Evolutionary conservation across 768 basidiomycete species (phyloP).

Genomic region (Lyophyllum decastes): DNA sequence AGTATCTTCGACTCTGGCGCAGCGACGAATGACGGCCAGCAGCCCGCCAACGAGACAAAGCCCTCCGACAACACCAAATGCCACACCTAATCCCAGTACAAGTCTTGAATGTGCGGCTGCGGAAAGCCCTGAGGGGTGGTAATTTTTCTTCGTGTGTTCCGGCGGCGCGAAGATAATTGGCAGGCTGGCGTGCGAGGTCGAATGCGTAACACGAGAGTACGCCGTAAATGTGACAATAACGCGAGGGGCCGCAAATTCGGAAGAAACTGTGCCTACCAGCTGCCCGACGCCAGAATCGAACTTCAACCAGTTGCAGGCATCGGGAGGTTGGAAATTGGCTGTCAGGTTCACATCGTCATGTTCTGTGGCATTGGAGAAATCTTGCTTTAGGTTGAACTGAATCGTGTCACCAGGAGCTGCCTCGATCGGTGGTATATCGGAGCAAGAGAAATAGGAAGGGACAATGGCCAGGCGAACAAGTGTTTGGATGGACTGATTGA

Average conservation of each 20-base stretch:
- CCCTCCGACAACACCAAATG: conserved; percentile 64
- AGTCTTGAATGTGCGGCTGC: conserved; percentile 47
- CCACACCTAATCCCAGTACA: conserved; percentile 58
- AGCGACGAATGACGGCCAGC: conserved; percentile 58
- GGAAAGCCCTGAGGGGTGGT: conserved; percentile 37
- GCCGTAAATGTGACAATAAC: conserved; percentile 65
- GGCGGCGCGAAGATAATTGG: conserved; percentile 45
- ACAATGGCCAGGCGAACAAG: conserved; percentile 67
- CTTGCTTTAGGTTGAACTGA: conserved; percentile 53
- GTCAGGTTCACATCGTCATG: conserved; percentile 52
- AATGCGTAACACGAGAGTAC: conserved; percentile 64
- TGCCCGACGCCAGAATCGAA: conserved; percentile 47
- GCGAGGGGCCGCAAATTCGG: conserved; percentile 38
- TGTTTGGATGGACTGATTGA: conserved; percentile 68
- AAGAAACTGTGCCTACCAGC: conserved; percentile 61
- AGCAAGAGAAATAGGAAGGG: conserved; percentile 69
- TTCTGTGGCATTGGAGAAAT: conserved; percentile 54
- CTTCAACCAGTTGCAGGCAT: conserved; percentile 49
- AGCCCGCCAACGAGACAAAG: conserved; percentile 53
- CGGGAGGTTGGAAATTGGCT: conserved; percentile 53
- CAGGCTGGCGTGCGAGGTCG: conserved; percentile 68
- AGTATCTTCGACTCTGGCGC: conserved; percentile 58
- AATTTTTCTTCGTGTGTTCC: conserved; percentile 38
- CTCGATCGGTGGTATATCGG: conserved; percentile 57
- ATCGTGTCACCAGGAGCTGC: conserved; percentile 52